Base-by-base conservation (phyloP, 768 basidiomycete genomes). In the Pleurotus cornucopiae region DNA sequence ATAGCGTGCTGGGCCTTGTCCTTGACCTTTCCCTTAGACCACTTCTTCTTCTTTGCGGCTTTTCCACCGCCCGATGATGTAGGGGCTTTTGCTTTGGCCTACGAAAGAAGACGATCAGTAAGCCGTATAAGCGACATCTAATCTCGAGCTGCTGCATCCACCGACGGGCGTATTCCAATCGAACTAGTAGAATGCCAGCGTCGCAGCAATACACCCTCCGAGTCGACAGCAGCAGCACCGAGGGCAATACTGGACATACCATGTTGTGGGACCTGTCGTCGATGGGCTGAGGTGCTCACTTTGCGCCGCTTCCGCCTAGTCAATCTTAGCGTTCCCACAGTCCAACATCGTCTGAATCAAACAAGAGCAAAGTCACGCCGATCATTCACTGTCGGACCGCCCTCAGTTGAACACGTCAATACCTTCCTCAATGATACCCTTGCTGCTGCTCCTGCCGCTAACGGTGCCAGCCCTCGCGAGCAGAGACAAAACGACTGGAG, bases 21-120 rank as follows among this genome's bases (percentile, higher is more conserved):
- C 89, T 99, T 99, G 75, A 99, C 97, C 80, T 98, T 98, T 72
- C 97, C 97, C 84, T 98, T 98, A 66, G 93, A 97, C 95, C 95
- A 98, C 85, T 98, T 98, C 92, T 98, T 98, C 85, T 98, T 98
- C 85, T 98, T 98, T 61, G 91, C 92, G 68, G 89, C 76, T 73
- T 94, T 94, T 70, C 90, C 88, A 63, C 89, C 87, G 62, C 83
- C 75, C 49, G 85, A 76, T 62, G 91, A 75, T 68, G 86, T 78
- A 77, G 87, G 85, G 78, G 87, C 86, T 82, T 90, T 91, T 69
- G 89, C 86, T 82, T 87, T 82, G 74, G 82, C 79, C 82, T 83
- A 66, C 13, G 54, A 60, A 57, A 62, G 43, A 20, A 45, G 21
- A 25, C 5, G 23, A 61, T 68, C 59, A 73, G 65, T 49, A 60